These are phyloP conservation scores for Microcos paniculata DNA, from an alignment of 345 rosid genomes.

Conservation along the genomic window DNA sequence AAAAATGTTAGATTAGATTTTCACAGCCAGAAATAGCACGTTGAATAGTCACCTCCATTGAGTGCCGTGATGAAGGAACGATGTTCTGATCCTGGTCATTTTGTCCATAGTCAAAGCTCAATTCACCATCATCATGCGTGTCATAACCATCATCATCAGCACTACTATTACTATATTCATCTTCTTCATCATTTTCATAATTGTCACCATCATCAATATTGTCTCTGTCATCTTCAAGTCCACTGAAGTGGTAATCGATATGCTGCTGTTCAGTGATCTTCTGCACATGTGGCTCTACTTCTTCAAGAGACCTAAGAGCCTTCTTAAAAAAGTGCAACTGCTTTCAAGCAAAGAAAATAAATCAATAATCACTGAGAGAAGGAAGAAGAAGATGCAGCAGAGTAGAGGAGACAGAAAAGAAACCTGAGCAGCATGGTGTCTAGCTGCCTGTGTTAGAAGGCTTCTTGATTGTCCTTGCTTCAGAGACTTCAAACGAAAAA, in stretches of 20 bases:
- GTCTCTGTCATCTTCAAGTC: constrained; percentile 68
- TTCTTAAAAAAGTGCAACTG: constrained; percentile 86
- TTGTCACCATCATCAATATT: constrained; percentile 46
- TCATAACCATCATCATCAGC: constrained; percentile 52
- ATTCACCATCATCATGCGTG: constrained; percentile 61
- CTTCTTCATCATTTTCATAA: constrained; percentile 36
- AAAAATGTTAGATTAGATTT: constrained; percentile 4
- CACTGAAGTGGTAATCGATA: constrained; percentile 83
- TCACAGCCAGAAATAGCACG: constrained; percentile 4
- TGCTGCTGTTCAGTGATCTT: constrained; percentile 66
- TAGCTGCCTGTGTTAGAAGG: constrained; percentile 95
- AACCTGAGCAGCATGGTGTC: constrained; percentile 99
- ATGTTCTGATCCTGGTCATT: constrained; percentile 47
- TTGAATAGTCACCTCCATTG: constrained; percentile 60
- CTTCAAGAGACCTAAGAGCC: constrained; percentile 80
- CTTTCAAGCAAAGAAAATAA: constrained; percentile 27
- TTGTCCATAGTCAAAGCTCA: constrained; percentile 76
- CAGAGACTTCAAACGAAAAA: constrained; percentile 86
- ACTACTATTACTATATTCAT: constrained; percentile 45
- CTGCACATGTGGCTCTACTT: constrained; percentile 75
- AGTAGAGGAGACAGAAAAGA: constrained; percentile 20
- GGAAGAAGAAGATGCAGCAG: neutral
- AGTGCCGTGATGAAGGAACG: constrained; percentile 39
- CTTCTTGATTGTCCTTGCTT: constrained; percentile 96
- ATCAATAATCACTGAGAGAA: constrained; percentile 4